Conservation (phyloP, 2,329 filamentous ascomycete species). For the Ampelomyces quisqualis region DNA sequence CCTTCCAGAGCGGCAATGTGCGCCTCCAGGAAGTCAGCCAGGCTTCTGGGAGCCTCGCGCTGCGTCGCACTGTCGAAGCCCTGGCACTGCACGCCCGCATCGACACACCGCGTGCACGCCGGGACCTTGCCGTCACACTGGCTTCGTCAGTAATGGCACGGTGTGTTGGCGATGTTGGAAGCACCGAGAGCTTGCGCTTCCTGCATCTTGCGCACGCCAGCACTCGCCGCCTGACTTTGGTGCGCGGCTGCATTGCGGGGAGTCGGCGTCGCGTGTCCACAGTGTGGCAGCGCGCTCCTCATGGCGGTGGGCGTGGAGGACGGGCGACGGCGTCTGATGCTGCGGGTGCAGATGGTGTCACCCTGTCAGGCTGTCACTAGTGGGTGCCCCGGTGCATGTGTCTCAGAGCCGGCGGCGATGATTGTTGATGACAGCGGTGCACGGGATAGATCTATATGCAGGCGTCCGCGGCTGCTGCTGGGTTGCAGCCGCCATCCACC, state of each 20-base stretch:
- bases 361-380: too few species aligned
- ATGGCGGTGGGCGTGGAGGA: slow-evolving; percentile 17
- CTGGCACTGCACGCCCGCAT: slow-evolving; percentile 34
- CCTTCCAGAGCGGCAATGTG: slow-evolving; percentile 34
- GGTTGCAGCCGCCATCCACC: too few species aligned
- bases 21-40: slow-evolving; percentile 38
- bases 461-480: slow-evolving; percentile 4
- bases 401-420: background rate
- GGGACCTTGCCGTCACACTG: slow-evolving; percentile 43
- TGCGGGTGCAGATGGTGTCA: background rate
- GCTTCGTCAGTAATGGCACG: slow-evolving; percentile 16
- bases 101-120: slow-evolving; percentile 37
- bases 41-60: slow-evolving; percentile 35
- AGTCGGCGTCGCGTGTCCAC: slow-evolving; percentile 14
- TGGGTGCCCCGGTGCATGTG: too few species aligned
- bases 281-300: slow-evolving; percentile 18
- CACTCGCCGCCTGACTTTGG: slow-evolving; percentile 39
- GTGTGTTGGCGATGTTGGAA: background rate
- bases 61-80: slow-evolving; percentile 41
- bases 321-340: background rate
- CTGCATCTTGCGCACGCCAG: slow-evolving; percentile 41
- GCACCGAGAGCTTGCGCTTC: slow-evolving; percentile 40
- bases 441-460: slow-evolving; percentile 14
- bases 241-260: slow-evolving; percentile 35
- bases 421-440: slow-evolving; percentile 7